A percentile compares a stretch with the other conserved stretches of the same genome.
phyloP scores from a whole-genome alignment of 2,329 filamentous ascomycete species.

The Oidium heveae region DNA sequence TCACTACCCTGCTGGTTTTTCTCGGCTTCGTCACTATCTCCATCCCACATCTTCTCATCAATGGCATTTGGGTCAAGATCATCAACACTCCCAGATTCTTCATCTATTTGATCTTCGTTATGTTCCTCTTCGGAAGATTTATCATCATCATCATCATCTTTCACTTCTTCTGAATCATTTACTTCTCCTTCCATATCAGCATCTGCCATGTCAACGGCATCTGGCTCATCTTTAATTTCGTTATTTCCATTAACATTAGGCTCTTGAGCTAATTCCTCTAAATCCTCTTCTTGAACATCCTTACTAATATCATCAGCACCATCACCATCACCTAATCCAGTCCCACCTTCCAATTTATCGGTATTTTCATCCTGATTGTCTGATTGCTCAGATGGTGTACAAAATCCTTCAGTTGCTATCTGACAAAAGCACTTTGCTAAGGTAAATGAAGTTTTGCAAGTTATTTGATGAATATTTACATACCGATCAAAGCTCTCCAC shows the following conservation, averaged over 20 bases:
- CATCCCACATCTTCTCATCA: conserved; percentile 98
- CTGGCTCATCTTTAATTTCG: conserved; percentile 56
- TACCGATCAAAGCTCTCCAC: conserved; percentile 31
- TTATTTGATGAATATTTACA: conserved; percentile 38
- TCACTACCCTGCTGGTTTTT: conserved; percentile 60
- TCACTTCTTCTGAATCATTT: conserved; percentile 37
- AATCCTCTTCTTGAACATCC: conserved; percentile 75
- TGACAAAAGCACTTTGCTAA: conserved; percentile 56
- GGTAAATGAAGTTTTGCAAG: conserved; percentile 48
- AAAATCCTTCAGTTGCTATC: conserved; percentile 69
- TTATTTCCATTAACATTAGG: conserved; percentile 31
- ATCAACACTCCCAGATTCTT: conserved; percentile 76
- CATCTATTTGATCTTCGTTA: conserved; percentile 54
- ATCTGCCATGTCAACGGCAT: conserved; percentile 77
- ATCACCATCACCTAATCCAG: conserved; percentile 81
- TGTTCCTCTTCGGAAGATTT: conserved; percentile 38
- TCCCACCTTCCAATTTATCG: conserved; percentile 71
- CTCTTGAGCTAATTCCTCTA: conserved; percentile 76
- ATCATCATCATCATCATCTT: conserved; percentile 36
- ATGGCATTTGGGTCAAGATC: conserved; percentile 72
- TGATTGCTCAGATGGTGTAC: conserved; percentile 60
- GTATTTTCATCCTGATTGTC: conserved; percentile 42
- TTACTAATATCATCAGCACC: conserved; percentile 96
- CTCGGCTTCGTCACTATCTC: conserved; percentile 50
- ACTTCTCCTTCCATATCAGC: conserved; percentile 77